Evolutionary conservation across 2,329 filamentous ascomycete genomes (phyloP).

Genomic region (Aspergillus melleus): DNA sequence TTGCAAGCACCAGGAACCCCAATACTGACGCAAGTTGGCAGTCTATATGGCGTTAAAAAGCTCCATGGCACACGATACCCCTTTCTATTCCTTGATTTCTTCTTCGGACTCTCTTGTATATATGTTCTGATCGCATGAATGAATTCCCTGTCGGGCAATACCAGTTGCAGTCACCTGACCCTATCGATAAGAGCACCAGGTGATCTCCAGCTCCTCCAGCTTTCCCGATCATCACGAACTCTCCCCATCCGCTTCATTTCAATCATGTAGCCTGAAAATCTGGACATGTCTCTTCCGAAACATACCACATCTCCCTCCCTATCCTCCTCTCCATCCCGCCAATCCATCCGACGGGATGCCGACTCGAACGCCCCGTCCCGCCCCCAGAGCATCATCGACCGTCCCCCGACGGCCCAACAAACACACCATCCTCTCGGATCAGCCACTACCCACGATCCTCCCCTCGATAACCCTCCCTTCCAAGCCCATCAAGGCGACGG

Average conservation of each 20-base stretch:
- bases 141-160: background rate
- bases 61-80: slow-evolving; percentile 20
- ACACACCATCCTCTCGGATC: slow-evolving; percentile 9
- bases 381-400: slow-evolving; percentile 24
- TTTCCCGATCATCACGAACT: background rate
- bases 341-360: slow-evolving; percentile 20
- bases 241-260: slow-evolving; percentile 3
- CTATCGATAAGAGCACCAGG: slow-evolving; percentile 32
- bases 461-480: slow-evolving; percentile 1
- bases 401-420: slow-evolving; percentile 16
- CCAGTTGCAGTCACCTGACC: slow-evolving; percentile 10
- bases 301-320: slow-evolving; percentile 22
- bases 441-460: slow-evolving; percentile 12
- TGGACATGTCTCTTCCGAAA: slow-evolving; percentile 38
- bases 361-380: slow-evolving; percentile 17
- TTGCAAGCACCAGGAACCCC: background rate
- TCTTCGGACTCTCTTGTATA: slow-evolving; percentile 5
- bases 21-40: background rate
- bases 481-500: slow-evolving; percentile 13
- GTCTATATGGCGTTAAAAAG: slow-evolving; percentile 5
- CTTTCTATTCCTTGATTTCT: slow-evolving; percentile 1
- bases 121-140: slow-evolving; percentile 6
- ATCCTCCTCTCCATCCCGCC: slow-evolving; percentile 32
- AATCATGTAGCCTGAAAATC: slow-evolving; percentile 32
- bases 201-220: slow-evolving; percentile 8